Evolutionary conservation across 352 stramenopile species (phyloP).

Genomic region (Thraustochytrium striatum): DNA sequence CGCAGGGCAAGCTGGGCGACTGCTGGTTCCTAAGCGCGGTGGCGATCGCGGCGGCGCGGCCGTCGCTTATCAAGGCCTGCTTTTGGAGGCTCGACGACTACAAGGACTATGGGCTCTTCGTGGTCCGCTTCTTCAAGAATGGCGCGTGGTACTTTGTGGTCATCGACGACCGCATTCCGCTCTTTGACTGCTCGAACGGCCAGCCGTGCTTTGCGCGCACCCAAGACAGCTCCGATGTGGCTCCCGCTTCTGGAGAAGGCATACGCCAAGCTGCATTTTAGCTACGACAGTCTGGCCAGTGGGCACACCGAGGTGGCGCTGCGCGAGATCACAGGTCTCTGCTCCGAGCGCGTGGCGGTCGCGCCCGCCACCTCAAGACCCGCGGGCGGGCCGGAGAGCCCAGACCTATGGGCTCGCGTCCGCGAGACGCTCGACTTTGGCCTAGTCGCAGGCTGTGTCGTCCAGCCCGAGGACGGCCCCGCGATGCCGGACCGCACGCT

Average conservation of each 20-base stretch:
- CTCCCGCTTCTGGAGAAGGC: slow-evolving; percentile 81
- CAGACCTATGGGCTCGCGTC: not conserved
- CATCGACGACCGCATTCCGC: slow-evolving; percentile 76
- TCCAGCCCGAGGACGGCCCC: not conserved
- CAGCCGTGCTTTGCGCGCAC: slow-evolving; percentile 44
- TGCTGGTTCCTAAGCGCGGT: slow-evolving; percentile 86
- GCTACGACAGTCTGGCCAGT: slow-evolving; percentile 77
- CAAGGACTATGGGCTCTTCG: slow-evolving; percentile 72
- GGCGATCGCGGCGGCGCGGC: slow-evolving; percentile 71
- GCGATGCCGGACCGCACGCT: too few relatives aligned
- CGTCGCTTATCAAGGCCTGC: slow-evolving; percentile 67
- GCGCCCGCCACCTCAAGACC: not conserved
- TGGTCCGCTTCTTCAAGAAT: slow-evolving; percentile 88
- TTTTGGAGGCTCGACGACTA: slow-evolving; percentile 69
- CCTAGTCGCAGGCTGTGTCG: slow-evolving; percentile 13
- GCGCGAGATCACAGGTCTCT: slow-evolving; percentile 73
- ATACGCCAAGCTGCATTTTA: slow-evolving; percentile 83
- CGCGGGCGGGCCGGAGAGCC: not conserved
- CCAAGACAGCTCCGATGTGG: slow-evolving; percentile 55
- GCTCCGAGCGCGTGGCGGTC: not conserved
- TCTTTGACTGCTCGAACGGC: slow-evolving; percentile 63
- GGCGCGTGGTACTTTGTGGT: slow-evolving; percentile 83
- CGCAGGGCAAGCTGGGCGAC: slow-evolving; percentile 81
- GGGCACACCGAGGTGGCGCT: slow-evolving; percentile 79
- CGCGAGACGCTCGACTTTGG: slow-evolving; percentile 24